Evolutionary conservation across 352 stramenopile genomes (phyloP).

Genomic region (Globisporangium mamillatum): DNA sequence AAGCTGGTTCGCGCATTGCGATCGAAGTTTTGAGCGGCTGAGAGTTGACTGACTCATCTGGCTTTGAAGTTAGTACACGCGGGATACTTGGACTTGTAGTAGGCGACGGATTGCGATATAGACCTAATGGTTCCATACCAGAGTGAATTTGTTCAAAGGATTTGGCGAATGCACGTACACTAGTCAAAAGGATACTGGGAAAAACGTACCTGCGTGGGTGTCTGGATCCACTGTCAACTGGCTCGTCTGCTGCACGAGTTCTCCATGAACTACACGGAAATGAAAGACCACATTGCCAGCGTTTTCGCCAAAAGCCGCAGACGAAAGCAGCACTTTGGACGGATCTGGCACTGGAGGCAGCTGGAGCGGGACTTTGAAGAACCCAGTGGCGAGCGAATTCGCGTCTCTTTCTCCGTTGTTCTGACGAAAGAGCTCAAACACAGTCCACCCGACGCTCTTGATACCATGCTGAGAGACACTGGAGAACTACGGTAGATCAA

Average conservation of each 20-base stretch:
- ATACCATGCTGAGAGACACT: conserved; percentile 13
- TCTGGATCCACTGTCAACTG: conserved; percentile 38
- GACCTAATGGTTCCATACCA: neutral
- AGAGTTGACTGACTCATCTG: neutral
- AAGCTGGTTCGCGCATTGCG: neutral
- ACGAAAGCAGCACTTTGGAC: conserved; percentile 25
- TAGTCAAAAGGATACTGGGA: neutral
- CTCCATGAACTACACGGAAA: conserved; percentile 35
- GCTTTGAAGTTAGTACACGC: neutral
- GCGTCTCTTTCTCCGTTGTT: conserved; percentile 10
- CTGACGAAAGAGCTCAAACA: conserved; percentile 31
- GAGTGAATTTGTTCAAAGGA: neutral
- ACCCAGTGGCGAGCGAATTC: conserved; percentile 20
- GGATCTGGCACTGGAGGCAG: conserved; percentile 41
- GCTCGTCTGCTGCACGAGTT: conserved; percentile 23
- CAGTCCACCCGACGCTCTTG: conserved; percentile 44
- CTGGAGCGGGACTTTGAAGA: conserved; percentile 40
- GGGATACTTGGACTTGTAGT: neutral
- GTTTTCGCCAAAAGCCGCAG: conserved; percentile 12
- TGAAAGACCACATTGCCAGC: conserved; percentile 26
- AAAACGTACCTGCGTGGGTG: conserved; percentile 24
- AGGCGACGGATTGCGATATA: neutral
- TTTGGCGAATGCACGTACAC: neutral
- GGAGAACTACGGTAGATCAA: conserved; percentile 22
- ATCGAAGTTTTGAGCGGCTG: neutral